Evolutionary conservation across 805 yeast species (phyloP).

Genomic region (Naumovozyma dairenensis): DNA sequence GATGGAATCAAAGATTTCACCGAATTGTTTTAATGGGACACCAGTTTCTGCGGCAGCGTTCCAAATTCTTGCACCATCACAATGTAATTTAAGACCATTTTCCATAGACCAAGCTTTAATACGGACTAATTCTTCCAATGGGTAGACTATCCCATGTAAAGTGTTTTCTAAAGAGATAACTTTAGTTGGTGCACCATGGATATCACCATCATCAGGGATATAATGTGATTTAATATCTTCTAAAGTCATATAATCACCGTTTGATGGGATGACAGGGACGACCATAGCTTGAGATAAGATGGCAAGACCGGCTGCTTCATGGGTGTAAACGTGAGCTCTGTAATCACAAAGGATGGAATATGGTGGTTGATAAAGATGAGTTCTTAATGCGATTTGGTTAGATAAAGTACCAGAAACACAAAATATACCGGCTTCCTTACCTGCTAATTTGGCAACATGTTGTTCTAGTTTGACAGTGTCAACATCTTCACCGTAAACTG

Average conservation of each 20-base stretch:
- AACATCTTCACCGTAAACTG: slow-evolving; percentile 79
- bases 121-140: slow-evolving; percentile 63
- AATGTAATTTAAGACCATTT: slow-evolving; percentile 54
- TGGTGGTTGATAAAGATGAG: slow-evolving; percentile 63
- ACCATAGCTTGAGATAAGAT: slow-evolving; percentile 89
- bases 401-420: slow-evolving; percentile 88
- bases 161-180: slow-evolving; percentile 84
- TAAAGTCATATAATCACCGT: slow-evolving; percentile 66
- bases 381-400: slow-evolving; percentile 75
- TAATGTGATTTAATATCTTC: slow-evolving; percentile 63
- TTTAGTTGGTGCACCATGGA: slow-evolving; percentile 82
- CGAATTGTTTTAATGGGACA: slow-evolving; percentile 57
- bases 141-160: slow-evolving; percentile 70
- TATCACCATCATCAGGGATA: slow-evolving; percentile 67
- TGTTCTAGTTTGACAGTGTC: slow-evolving; percentile 57
- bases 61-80: slow-evolving; percentile 95
- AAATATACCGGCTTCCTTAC: slow-evolving; percentile 71
- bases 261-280: slow-evolving; percentile 65
- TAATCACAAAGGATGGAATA: slow-evolving; percentile 78
- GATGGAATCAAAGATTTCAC: slow-evolving; percentile 75
- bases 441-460: slow-evolving; percentile 57
- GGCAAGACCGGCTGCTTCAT: slow-evolving; percentile 90
- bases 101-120: slow-evolving; percentile 63
- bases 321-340: slow-evolving; percentile 71
- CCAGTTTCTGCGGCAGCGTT: slow-evolving; percentile 69